phyloP scores from a whole-genome alignment of 352 stramenopile species.

The Phytophthora sansomeana region DNA sequence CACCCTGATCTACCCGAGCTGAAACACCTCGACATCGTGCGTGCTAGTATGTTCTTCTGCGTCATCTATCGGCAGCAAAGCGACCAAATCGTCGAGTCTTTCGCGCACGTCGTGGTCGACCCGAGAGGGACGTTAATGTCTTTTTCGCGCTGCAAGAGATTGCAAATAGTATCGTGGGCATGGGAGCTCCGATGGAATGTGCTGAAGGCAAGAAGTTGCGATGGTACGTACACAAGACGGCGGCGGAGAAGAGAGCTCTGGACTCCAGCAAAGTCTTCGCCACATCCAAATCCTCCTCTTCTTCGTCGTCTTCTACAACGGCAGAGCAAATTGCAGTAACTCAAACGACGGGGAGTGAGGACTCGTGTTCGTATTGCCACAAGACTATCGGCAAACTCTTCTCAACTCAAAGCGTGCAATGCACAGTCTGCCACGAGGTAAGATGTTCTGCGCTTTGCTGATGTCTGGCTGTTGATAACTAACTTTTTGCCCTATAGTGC shows the following conservation, averaged over 20 bases:
- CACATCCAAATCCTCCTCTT: slow-evolving; percentile 32
- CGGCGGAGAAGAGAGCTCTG: slow-evolving; percentile 3
- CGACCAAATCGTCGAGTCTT: slow-evolving; percentile 48
- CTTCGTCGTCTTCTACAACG: slow-evolving; percentile 16
- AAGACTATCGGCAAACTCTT: slow-evolving; percentile 32
- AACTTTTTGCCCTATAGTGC: slow-evolving; percentile 9
- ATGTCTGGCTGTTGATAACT: slow-evolving; percentile 8
- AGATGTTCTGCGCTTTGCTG: background rate
- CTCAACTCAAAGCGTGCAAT: slow-evolving; percentile 23
- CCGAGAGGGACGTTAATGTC: slow-evolving; percentile 43
- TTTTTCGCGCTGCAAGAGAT: slow-evolving; percentile 51
- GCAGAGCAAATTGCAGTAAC: slow-evolving; percentile 7
- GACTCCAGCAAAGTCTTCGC: slow-evolving; percentile 16
- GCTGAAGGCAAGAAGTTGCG: slow-evolving; percentile 65
- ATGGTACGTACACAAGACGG: slow-evolving; percentile 49
- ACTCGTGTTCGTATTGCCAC: slow-evolving; percentile 18
- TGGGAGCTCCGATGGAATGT: slow-evolving; percentile 43
- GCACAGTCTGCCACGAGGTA: slow-evolving; percentile 35
- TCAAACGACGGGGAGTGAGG: slow-evolving; percentile 12
- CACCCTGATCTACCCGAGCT: slow-evolving; percentile 53
- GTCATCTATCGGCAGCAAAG: slow-evolving; percentile 53
- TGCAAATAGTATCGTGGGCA: slow-evolving; percentile 31
- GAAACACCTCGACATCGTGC: slow-evolving; percentile 43
- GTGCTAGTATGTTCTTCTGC: slow-evolving; percentile 52
- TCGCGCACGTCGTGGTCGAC: slow-evolving; percentile 49